Evolutionary conservation across 2,329 filamentous ascomycete species (phyloP).

Genomic region (Bipolaris bicolor): DNA sequence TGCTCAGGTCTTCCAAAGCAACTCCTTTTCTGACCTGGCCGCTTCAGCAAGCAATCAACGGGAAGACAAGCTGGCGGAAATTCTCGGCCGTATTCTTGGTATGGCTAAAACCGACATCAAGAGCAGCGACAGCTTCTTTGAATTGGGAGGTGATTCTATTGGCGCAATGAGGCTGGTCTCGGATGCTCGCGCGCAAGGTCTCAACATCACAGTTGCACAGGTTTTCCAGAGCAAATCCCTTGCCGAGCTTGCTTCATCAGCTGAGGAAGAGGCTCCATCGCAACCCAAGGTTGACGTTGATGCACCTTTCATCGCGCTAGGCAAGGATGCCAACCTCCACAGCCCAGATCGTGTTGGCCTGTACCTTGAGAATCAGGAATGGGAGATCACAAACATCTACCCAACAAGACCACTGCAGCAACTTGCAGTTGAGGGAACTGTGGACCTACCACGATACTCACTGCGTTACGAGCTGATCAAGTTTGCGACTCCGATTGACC

Average conservation of each 20-base stretch:
- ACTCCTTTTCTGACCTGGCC: conserved; percentile 60
- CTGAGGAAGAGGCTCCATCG: conserved; percentile 37
- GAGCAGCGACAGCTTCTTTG: conserved; percentile 52
- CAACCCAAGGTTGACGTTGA: conserved; percentile 34
- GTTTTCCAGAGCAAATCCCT: conserved; percentile 55
- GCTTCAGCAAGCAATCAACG: conserved; percentile 49
- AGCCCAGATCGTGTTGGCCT: conserved; percentile 58
- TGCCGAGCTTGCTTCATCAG: conserved; percentile 35
- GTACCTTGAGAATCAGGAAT: conserved; percentile 58
- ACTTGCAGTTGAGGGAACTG: conserved; percentile 64
- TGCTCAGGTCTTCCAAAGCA: conserved; percentile 51
- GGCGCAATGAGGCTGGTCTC: conserved; percentile 55
- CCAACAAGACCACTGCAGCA: conserved; percentile 66
- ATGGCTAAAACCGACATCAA: conserved; percentile 46
- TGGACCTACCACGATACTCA: conserved; percentile 65
- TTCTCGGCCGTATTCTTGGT: conserved; percentile 39
- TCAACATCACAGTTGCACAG: conserved; percentile 51
- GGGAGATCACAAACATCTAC: conserved; percentile 62
- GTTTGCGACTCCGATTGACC: conserved; percentile 60
- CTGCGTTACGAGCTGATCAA: conserved; percentile 70
- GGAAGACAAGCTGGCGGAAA: conserved; percentile 37
- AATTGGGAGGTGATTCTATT: conserved; percentile 56
- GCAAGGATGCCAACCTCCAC: conserved; percentile 52
- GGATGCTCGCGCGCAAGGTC: conserved; percentile 45
- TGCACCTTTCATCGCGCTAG: conserved; percentile 61